Evolutionary conservation across 73 alveolate species (phyloP).

Genomic region (Tetrahymena thermophila): DNA sequence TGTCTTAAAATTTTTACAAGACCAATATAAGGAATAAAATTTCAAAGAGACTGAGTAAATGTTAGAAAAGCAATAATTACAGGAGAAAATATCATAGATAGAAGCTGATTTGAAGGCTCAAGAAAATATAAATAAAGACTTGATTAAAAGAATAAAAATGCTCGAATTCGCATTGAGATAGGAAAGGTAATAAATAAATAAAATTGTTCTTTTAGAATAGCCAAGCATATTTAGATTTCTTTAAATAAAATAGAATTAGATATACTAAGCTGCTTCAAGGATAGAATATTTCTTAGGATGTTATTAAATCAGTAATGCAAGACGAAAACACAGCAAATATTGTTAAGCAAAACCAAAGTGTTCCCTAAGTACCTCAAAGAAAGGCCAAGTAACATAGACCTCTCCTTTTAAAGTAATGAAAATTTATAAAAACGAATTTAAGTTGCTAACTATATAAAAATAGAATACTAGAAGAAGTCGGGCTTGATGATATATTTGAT

Average conservation of each 20-base stretch:
- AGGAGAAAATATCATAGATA: conserved; percentile 25
- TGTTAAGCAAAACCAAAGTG: conserved; percentile 10
- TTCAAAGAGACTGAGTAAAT: conserved; percentile 66
- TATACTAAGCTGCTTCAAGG: conserved; percentile 54
- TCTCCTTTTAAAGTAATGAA: conserved; percentile 37
- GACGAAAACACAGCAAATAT: conserved; percentile 19
- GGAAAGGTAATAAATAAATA: conserved; percentile 12
- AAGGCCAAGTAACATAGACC: conserved; percentile 56
- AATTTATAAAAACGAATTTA: background rate
- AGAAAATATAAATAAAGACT: conserved; percentile 47
- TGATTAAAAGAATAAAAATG: conserved; percentile 59
- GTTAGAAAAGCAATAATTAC: conserved; percentile 52
- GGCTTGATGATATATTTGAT: conserved; percentile 62
- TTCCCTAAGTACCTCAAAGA: conserved; percentile 38
- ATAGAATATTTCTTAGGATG: conserved; percentile 27
- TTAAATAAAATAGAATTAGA: conserved; percentile 21
- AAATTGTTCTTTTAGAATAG: background rate
- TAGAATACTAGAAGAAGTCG: conserved; percentile 59
- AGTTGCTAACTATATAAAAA: background rate
- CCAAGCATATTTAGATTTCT: background rate
- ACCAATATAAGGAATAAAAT: conserved; percentile 37
- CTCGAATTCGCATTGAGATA: conserved; percentile 60
- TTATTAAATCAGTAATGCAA: conserved; percentile 31
- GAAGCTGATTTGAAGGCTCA: conserved; percentile 51
- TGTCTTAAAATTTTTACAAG: conserved; percentile 47